These are phyloP conservation scores for Lojkania enalia DNA, from an alignment of 2,329 filamentous ascomycete species.

Conservation along the genomic window DNA sequence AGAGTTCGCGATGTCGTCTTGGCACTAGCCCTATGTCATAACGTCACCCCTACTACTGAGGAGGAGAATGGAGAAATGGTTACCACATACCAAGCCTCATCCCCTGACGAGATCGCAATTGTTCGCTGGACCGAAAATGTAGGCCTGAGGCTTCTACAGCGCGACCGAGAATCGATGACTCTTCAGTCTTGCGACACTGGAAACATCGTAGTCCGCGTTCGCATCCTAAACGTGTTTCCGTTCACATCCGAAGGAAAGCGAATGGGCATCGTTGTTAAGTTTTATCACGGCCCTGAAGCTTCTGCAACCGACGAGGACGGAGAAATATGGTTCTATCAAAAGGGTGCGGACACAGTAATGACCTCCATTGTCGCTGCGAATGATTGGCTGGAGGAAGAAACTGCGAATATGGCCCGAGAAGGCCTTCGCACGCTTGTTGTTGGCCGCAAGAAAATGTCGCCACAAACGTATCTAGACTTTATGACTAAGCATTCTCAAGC, in stretches of 20 bases:
- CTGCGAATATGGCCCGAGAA: conserved; percentile 98
- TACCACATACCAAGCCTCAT: conserved; percentile 93
- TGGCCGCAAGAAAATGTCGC: conserved; percentile 83
- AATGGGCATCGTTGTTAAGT: conserved; percentile 96
- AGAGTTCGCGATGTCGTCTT: conserved; percentile 91
- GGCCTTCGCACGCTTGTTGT: conserved; percentile 92
- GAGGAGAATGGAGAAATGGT: conserved; percentile 75
- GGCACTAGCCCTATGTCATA: conserved; percentile 91
- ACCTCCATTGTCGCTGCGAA: conserved; percentile 91
- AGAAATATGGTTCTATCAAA: conserved; percentile 98
- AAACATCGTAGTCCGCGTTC: conserved; percentile 76
- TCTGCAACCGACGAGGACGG: conserved; percentile 59
- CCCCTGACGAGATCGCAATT: conserved; percentile 97
- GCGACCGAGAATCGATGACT: conserved; percentile 83
- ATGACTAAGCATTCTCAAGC: conserved; percentile 74
- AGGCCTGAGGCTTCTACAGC: conserved; percentile 79
- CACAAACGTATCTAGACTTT: conserved; percentile 81
- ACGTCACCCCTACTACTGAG: conserved; percentile 90
- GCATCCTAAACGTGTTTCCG: conserved; percentile 91
- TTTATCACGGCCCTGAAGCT: conserved; percentile 53
- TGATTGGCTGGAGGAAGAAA: conserved; percentile 98
- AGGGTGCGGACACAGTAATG: conserved; percentile 98
- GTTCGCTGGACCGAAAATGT: conserved; percentile 94
- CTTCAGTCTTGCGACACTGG: conserved; percentile 77
- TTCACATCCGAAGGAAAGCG: conserved; percentile 98